Base-by-base conservation (phyloP, 2,329 filamentous ascomycete genomes). In the Colletotrichum euphorbiae region DNA sequence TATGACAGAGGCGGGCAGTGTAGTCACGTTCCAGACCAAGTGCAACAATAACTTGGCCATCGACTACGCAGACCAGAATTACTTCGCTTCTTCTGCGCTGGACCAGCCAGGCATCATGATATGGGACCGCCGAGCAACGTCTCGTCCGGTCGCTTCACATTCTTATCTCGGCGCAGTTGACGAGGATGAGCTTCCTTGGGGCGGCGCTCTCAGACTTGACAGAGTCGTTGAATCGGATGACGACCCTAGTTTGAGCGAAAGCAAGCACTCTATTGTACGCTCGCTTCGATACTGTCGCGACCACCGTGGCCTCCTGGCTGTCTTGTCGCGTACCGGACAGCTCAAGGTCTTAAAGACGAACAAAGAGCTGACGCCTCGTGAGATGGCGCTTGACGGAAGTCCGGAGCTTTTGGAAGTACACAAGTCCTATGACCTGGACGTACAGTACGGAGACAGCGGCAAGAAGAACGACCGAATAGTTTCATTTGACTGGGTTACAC, bases 31-130 rank as follows among this genome's bases (percentile, higher is more conserved):
- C 71, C 86, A 86, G 69, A 91, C 89, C 4, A 88, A 87, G 72
- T 90, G 88, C 73, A 90, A 89, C 76, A 91, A 91, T 72, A 91
- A 91, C 71, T 77, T 96, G 62, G 87, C 92, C 15, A 92, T 96
- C 69, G 92, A 96, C 79, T 92, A 92, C 69, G 83, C 89, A 21
- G 91, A 97, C 73, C 89, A 91, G 71, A 94, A 96, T 73, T 95
- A 94, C 77, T 95, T 96, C 79, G 90, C 93, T 1, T 94, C 93
- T 1, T 93, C 92, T 13, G 90, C 91, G 3, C 81, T 93, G 12
- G 91, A 93, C 67, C 90, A 93, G 56, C 90, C 92, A 0, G 89
- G 89, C 7, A 84, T 95, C 58, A 90, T 91, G 76, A 85, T 95
- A 36, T 95, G 92, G 92, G 92, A 95, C 75, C 88, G 90, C 28